Conservation (phyloP, 2,329 filamentous ascomycete genomes). For the Aspergillus spinulosporus region DNA sequence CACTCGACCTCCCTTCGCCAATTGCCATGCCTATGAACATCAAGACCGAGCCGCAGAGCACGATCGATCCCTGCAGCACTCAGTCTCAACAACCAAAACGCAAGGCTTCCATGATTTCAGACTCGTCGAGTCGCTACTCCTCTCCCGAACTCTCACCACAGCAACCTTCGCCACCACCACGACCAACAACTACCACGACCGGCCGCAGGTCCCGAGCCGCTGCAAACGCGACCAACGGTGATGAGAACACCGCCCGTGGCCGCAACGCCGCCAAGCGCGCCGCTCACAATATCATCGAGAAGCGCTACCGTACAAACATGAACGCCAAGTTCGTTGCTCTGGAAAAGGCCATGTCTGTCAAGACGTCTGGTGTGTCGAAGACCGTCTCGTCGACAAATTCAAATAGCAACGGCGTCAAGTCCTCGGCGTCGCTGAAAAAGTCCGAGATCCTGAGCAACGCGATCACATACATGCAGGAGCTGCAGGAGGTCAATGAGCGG, state of each 20-base stretch:
- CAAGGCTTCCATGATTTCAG: constrained; percentile 7
- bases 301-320: constrained; percentile 46
- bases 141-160: constrained; percentile 32
- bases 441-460: constrained; percentile 41
- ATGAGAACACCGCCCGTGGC: constrained; percentile 19
- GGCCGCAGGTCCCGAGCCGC: constrained; percentile 6
- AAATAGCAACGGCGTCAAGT: constrained; percentile 11
- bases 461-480: constrained; percentile 37
- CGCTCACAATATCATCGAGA: constrained; percentile 45
- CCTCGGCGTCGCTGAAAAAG: constrained; percentile 39
- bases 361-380: constrained; percentile 13
- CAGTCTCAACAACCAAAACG: constrained; percentile 2
- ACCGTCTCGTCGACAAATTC: not conserved
- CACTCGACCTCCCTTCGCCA: not conserved
- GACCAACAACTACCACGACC: constrained; percentile 19
- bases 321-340: constrained; percentile 44
- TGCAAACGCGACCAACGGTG: not conserved
- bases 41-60: not conserved
- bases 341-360: constrained; percentile 38
- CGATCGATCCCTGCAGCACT: not conserved
- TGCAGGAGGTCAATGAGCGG: constrained; percentile 37
- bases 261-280: constrained; percentile 43
- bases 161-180: constrained; percentile 13
- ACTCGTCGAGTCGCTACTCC: constrained; percentile 23
- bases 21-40: not conserved